These are phyloP conservation scores for Erysiphe pulchra DNA, from an alignment of 2,329 filamentous ascomycete species.

Conservation along the genomic window DNA sequence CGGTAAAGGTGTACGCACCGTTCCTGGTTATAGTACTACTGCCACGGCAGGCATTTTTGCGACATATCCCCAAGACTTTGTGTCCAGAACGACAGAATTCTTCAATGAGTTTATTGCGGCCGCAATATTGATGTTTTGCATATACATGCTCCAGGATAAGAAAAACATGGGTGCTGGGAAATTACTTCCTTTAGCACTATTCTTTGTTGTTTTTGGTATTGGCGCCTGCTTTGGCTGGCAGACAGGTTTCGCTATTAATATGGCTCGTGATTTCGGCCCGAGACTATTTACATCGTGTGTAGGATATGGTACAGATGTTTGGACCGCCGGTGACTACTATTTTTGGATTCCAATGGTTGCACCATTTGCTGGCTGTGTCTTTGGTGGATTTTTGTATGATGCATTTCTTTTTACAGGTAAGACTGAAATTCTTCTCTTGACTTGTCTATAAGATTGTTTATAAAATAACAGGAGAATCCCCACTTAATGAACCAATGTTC, in stretches of 20 bases:
- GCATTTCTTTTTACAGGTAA: slow-evolving; percentile 22
- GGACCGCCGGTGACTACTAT: slow-evolving; percentile 40
- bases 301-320: slow-evolving; percentile 43
- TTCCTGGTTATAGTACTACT: slow-evolving; percentile 17
- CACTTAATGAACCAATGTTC: too few species aligned
- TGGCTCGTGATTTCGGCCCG: slow-evolving; percentile 45
- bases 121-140: slow-evolving; percentile 42
- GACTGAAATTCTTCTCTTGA: background rate
- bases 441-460: too few species aligned
- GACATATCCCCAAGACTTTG: slow-evolving; percentile 39
- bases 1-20: slow-evolving; percentile 31
- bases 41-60: slow-evolving; percentile 42
- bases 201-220: slow-evolving; percentile 52
- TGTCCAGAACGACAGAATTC: slow-evolving; percentile 41
- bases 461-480: too few species aligned
- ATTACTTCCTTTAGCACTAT: slow-evolving; percentile 32
- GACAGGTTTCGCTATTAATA: slow-evolving; percentile 52
- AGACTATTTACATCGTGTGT: slow-evolving; percentile 38
- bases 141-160: slow-evolving; percentile 40
- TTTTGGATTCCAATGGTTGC: slow-evolving; percentile 54
- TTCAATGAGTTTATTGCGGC: slow-evolving; percentile 48
- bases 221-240: slow-evolving; percentile 53
- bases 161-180: slow-evolving; percentile 25
- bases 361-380: slow-evolving; percentile 36
- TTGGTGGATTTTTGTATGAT: slow-evolving; percentile 44